Evolutionary conservation across 2,329 filamentous ascomycete genomes (phyloP).

Genomic region (Colletotrichum sp.): DNA sequence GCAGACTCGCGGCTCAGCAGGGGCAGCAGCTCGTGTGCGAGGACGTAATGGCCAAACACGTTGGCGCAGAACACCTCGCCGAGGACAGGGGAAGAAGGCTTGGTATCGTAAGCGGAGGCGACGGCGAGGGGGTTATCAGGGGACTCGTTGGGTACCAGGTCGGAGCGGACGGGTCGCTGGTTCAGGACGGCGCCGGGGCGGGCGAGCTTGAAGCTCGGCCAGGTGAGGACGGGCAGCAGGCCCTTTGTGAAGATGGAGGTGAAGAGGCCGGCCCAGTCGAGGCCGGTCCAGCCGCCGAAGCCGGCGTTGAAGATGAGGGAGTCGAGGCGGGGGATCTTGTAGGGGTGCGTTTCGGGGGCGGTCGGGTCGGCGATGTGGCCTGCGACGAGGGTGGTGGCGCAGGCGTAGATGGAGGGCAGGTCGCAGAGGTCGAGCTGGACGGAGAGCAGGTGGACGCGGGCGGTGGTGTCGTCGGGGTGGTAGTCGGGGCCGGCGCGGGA

Average conservation of each 20-base stretch:
- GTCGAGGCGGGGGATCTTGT: constrained; percentile 73
- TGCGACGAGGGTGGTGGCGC: constrained; percentile 50
- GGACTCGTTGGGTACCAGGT: constrained; percentile 16
- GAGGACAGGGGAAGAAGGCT: constrained; percentile 65
- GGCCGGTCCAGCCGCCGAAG: constrained; percentile 83
- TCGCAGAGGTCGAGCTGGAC: constrained; percentile 66
- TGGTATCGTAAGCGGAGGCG: constrained; percentile 26
- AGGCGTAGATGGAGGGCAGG: constrained; percentile 53
- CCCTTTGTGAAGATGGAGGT: constrained; percentile 61
- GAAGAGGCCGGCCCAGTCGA: constrained; percentile 70
- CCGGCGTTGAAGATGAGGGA: constrained; percentile 86
- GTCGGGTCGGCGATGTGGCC: constrained; percentile 51
- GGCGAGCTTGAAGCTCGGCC: constrained; percentile 77
- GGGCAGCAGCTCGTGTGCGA: constrained; percentile 80
- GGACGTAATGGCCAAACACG: constrained; percentile 92
- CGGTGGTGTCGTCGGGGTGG: constrained; percentile 46
- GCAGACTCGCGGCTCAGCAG: constrained; percentile 62
- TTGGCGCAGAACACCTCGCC: constrained; percentile 91
- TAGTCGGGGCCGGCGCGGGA: constrained; percentile 40
- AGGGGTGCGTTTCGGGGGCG: constrained; percentile 34
- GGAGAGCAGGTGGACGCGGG: constrained; percentile 63
- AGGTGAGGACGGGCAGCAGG: constrained; percentile 72
- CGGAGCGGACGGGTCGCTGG: constrained; percentile 32
- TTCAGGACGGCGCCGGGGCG: constrained; percentile 50
- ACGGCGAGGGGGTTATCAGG: constrained; percentile 3